phyloP scores from a whole-genome alignment of 129 eudicot genomes.

The Kitagawia praeruptora region DNA sequence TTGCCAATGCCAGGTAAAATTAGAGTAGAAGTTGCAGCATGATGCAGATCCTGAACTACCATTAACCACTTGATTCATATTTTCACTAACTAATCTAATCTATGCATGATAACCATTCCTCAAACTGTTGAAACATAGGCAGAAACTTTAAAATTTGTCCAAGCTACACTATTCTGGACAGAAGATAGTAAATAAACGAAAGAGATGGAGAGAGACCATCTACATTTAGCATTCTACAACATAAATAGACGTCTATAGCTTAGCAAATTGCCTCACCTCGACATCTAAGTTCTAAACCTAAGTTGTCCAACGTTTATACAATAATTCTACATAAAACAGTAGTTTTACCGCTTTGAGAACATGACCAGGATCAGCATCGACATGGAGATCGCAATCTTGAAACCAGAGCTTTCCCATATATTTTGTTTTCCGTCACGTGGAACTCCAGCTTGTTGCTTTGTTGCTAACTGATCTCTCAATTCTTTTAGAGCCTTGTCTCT shows the following conservation, averaged over 20 bases:
- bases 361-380: constrained; percentile 78
- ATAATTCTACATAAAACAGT: background rate
- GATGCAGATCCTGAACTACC: background rate
- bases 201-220: background rate
- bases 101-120: background rate
- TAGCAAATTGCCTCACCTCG: constrained; percentile 10
- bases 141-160: background rate
- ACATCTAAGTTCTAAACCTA: background rate
- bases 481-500: constrained; percentile 78
- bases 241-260: background rate
- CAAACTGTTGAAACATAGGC: background rate
- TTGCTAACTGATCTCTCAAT: constrained; percentile 60
- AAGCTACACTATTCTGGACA: background rate
- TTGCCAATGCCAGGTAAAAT: background rate
- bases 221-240: background rate
- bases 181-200: background rate
- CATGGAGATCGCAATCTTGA: constrained; percentile 76
- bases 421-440: constrained; percentile 30
- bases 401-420: constrained; percentile 72
- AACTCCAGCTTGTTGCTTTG: constrained; percentile 32
- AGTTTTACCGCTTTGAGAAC: constrained; percentile 60
- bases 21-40: background rate
- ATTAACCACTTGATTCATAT: background rate
- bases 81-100: background rate
- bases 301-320: background rate